Evolutionary conservation across 139 green algal genomes (phyloP).

Genomic region (Dunaliella primolecta): DNA sequence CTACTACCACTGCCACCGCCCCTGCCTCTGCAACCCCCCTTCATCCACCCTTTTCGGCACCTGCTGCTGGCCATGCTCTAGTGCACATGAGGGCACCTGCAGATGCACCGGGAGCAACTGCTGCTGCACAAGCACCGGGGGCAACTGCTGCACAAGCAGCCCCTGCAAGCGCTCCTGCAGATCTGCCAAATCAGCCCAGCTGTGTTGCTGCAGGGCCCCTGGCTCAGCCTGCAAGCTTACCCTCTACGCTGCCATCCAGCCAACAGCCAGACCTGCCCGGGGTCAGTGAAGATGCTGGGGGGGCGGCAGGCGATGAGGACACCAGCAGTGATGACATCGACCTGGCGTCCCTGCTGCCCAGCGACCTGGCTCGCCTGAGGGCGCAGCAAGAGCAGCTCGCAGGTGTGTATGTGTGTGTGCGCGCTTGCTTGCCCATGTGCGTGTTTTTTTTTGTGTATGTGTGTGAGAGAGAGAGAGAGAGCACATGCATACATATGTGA

Average conservation of each 20-base stretch:
- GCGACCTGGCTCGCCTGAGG: background rate
- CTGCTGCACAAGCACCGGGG: background rate
- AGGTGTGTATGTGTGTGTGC: background rate
- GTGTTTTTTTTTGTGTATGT: background rate
- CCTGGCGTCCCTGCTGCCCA: background rate
- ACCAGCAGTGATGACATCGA: background rate
- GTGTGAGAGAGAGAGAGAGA: background rate
- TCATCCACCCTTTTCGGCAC: too few species aligned
- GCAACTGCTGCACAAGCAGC: background rate
- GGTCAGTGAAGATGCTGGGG: background rate
- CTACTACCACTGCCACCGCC: too few species aligned
- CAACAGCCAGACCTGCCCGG: background rate
- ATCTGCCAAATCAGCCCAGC: background rate
- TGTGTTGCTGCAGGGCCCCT: background rate
- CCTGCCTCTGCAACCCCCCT: too few species aligned
- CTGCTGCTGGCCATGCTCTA: too few species aligned
- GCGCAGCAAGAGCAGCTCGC: background rate
- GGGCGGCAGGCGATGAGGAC: too few species aligned
- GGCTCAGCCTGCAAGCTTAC: background rate
- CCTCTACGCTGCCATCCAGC: background rate
- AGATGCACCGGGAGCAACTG: background rate
- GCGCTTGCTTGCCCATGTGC: background rate
- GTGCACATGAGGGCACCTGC: too few species aligned
- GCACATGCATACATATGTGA: background rate
- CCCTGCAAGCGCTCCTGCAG: too few species aligned